Conservation (phyloP, 805 yeast species). For the Maudiozyma pseudohumilis region DNA sequence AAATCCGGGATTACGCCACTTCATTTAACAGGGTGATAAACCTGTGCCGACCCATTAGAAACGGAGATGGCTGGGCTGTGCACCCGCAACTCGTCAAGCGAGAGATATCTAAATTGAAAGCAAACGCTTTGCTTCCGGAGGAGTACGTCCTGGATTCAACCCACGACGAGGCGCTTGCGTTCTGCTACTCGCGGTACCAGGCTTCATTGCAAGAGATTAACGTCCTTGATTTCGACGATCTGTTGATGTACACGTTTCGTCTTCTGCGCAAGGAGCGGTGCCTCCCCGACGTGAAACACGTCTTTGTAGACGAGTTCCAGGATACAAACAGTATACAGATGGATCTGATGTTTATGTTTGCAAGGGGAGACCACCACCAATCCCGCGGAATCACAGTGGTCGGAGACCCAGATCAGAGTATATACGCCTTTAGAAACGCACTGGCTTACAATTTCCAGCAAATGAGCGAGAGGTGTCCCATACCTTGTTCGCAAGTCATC, state of each 20-base stretch:
- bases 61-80: conserved; percentile 29
- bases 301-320: conserved; percentile 88
- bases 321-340: conserved; percentile 79
- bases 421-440: conserved; percentile 82
- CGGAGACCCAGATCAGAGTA: conserved; percentile 95
- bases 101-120: conserved; percentile 48
- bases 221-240: conserved; percentile 75
- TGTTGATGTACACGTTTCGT: conserved; percentile 46
- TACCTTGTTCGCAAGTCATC: conserved; percentile 29
- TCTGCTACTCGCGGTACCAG: conserved; percentile 47
- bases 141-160: conserved; percentile 26
- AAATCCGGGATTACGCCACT: conserved; percentile 26
- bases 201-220: conserved; percentile 32
- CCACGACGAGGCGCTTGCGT: conserved; percentile 27
- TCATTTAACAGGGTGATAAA: conserved; percentile 22
- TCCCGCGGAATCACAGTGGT: conserved; percentile 68
- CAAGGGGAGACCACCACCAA: conserved; percentile 31
- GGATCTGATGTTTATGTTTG: conserved; percentile 48
- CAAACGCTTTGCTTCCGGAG: conserved; percentile 39
- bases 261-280: conserved; percentile 39
- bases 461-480: conserved; percentile 38
- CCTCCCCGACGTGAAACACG: conserved; percentile 48
- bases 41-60: conserved; percentile 15
- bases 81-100: conserved; percentile 34
- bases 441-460: conserved; percentile 52